A percentile compares a stretch with the other conserved stretches of the same genome.
Conservation (phyloP, 768 basidiomycete genomes). For the Podaxis sp. region DNA sequence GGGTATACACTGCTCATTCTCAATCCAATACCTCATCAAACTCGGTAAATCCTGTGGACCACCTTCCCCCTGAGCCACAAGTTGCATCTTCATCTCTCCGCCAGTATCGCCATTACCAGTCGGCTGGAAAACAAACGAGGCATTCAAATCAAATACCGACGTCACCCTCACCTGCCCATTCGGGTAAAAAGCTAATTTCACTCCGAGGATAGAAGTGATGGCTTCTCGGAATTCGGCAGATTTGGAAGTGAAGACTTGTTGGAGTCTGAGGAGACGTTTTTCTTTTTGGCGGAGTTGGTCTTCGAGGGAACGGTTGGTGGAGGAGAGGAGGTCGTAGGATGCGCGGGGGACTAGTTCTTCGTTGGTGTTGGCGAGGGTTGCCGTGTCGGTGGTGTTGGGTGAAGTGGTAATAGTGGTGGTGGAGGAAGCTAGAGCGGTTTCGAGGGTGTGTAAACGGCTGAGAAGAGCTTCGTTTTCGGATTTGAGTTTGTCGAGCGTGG, state of each 20-base stretch:
- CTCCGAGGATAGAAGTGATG: conserved; percentile 83
- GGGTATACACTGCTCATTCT: conserved; percentile 79
- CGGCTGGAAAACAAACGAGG: conserved; percentile 85
- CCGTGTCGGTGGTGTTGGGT: not conserved
- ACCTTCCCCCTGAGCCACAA: conserved; percentile 69
- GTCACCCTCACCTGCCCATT: conserved; percentile 89
- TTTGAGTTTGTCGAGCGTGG: conserved; percentile 69
- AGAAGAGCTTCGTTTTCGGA: conserved; percentile 83
- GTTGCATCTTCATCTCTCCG: conserved; percentile 56
- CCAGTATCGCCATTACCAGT: conserved; percentile 26
- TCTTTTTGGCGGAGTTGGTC: conserved; percentile 70
- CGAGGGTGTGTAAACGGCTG: conserved; percentile 58
- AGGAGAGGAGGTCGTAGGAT: conserved; percentile 69
- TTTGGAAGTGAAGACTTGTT: conserved; percentile 84
- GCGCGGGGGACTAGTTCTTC: conserved; percentile 66
- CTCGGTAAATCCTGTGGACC: conserved; percentile 72
- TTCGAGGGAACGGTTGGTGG: conserved; percentile 67
- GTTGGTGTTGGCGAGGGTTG: not conserved
- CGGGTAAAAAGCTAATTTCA: conserved; percentile 88
- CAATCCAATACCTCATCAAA: conserved; percentile 83
- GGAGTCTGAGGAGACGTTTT: conserved; percentile 72
- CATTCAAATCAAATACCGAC: conserved; percentile 82
- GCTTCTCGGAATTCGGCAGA: conserved; percentile 89
- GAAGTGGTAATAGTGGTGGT: not conserved
- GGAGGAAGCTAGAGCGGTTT: conserved; percentile 18